phyloP scores from a whole-genome alignment of 805 yeast genomes.

The Hermanozyma aechmeae region DNA sequence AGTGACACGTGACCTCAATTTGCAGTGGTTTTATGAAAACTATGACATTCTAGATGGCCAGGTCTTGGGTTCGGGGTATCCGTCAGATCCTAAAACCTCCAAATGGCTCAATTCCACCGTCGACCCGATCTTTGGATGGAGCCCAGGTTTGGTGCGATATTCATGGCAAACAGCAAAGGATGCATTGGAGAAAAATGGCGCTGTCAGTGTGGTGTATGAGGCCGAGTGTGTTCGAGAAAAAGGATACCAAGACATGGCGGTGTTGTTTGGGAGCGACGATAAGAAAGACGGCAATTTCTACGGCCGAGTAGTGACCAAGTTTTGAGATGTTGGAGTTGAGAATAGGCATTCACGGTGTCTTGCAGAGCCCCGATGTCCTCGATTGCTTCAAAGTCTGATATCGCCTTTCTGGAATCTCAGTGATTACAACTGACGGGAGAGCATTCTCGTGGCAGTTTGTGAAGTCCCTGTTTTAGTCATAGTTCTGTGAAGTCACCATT shows the following conservation, averaged over 20 bases:
- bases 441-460: no score
- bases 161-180: slow-evolving; percentile 94
- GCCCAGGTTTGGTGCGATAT: slow-evolving; percentile 58
- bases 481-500: no score
- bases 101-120: slow-evolving; percentile 58
- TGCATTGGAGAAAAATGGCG: slow-evolving; percentile 44
- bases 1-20: slow-evolving; percentile 77
- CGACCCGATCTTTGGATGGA: slow-evolving; percentile 83
- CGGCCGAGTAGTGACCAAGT: no score
- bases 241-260: slow-evolving; percentile 19
- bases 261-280: slow-evolving; percentile 6
- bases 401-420: no score
- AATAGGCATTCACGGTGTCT: no score
- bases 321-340: no score
- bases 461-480: no score
- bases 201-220: slow-evolving; percentile 53
- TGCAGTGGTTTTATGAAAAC: slow-evolving; percentile 26
- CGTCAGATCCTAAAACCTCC: slow-evolving; percentile 84
- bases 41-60: slow-evolving; percentile 31
- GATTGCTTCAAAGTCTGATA: no score
- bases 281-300: no score
- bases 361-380: no score
- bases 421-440: no score
- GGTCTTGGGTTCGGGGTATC: slow-evolving; percentile 80
- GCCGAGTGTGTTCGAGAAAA: slow-evolving; percentile 31